Evolutionary conservation across 495 filamentous ascomycete species (phyloP), one percentile per base, ranked within the genome.

Genomic region (Clohesyomyces aquaticus): DNA sequence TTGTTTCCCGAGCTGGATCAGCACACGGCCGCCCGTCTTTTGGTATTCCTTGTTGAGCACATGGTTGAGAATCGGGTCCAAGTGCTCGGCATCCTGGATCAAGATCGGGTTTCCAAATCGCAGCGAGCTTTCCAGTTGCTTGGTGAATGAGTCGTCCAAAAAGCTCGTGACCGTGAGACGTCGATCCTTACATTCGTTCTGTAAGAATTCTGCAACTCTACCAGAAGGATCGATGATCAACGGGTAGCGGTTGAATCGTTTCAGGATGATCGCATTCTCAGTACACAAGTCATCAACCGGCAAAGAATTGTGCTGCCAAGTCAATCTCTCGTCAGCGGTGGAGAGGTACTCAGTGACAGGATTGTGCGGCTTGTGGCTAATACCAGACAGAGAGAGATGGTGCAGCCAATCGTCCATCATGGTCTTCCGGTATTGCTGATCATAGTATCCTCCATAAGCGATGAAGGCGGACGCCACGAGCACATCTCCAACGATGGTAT

Each of bases 31-130:
- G 58, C 94, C 94, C n/a, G 94, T 99, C 78, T 92, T 96, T 75
- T 99, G 94, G 75, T 99, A 98, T 71, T 99, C 94, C 75, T 98
- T 98, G 78, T 99, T 99, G 75, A 99, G 85, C 48, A 99, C 93
- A 71, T 99, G 95, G 73, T 96, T 99, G 70, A 99, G 87, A 54
- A 99, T 89, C 4, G 94, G 94, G 72, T 99, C 94, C 55, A 99
- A 77, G 72, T 98, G 90, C 76, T 99, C 94, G 3, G 94, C 94
- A 75, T 99, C 94, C 74, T 99, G 94, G 66, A 99, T 97, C 52
- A 99, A 85, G 66, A 99, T 98, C 3, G 94, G 93, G 68, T 98
- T 98, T 65, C 94, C 94, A 77, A 99, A 99, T 74, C 94, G 89
- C 53, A 99, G 83, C 19, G 93, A 92, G 71, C 92, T 96, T 73